A percentile compares a stretch with the other conserved stretches of the same genome.
These are phyloP conservation scores for Taiwanofungus camphoratus DNA, from an alignment of 1,284 basidiomycete genomes.

Conservation along the genomic window DNA sequence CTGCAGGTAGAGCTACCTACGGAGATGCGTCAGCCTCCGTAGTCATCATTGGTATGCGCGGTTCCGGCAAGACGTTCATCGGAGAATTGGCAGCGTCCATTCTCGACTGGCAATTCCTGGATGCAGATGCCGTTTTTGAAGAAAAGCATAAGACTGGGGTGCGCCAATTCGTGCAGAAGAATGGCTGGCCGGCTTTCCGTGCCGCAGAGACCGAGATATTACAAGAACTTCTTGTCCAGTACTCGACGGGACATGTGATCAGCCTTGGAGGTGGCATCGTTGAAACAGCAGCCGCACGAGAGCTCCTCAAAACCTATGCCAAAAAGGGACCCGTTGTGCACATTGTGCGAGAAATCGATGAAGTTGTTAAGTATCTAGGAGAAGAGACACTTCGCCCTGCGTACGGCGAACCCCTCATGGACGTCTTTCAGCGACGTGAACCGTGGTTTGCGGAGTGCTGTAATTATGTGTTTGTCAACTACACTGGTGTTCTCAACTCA, in stretches of 20 bases:
- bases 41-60: slow-evolving; percentile 93
- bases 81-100: slow-evolving; percentile 74
- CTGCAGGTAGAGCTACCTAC: slow-evolving; percentile 34
- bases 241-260: slow-evolving; percentile 66
- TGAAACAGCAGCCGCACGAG: slow-evolving; percentile 74
- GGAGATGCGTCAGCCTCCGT: slow-evolving; percentile 59
- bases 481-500: slow-evolving; percentile 45
- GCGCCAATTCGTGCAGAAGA: slow-evolving; percentile 70
- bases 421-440: slow-evolving; percentile 79
- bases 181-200: slow-evolving; percentile 80
- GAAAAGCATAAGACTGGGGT: slow-evolving; percentile 59
- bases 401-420: slow-evolving; percentile 79
- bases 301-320: slow-evolving; percentile 67
- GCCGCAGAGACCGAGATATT: slow-evolving; percentile 54
- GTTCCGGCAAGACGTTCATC: slow-evolving; percentile 92
- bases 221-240: slow-evolving; percentile 51
- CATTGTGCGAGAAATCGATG: slow-evolving; percentile 64
- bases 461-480: slow-evolving; percentile 83
- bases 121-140: slow-evolving; percentile 84
- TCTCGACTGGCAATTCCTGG: slow-evolving; percentile 77
- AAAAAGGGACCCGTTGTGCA: slow-evolving; percentile 65
- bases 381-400: slow-evolving; percentile 76
- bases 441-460: slow-evolving; percentile 90
- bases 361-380: slow-evolving; percentile 75
- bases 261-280: slow-evolving; percentile 96